Percentiles rank a stretch among this genome's conserved stretches.
These are phyloP conservation scores for Hirsutella rhossiliensis DNA, from an alignment of 2,329 filamentous ascomycete genomes.

Conservation along the genomic window DNA sequence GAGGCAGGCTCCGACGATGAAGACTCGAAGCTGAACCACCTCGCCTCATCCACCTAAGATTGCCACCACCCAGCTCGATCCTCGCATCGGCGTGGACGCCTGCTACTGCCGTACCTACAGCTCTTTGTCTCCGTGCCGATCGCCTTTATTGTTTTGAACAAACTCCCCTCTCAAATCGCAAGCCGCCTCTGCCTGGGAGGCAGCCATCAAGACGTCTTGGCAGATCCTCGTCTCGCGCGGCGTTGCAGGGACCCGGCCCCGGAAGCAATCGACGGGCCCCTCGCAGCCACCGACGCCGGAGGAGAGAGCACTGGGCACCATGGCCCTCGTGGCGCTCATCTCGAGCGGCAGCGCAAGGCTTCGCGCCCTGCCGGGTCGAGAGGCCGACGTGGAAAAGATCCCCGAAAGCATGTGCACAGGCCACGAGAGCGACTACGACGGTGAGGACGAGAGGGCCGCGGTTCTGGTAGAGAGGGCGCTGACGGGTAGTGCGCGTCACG, in stretches of 20 bases:
- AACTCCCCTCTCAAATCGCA: background rate
- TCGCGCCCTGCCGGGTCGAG: conserved; percentile 4
- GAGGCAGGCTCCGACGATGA: too few species aligned
- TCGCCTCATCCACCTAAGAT: too few species aligned
- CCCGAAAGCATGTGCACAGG: too few species aligned
- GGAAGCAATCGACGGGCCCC: conserved; percentile 2
- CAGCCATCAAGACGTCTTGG: conserved; percentile 12
- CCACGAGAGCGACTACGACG: too few species aligned
- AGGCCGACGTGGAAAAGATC: too few species aligned
- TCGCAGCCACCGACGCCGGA: conserved; percentile 3
- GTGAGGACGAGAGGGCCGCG: too few species aligned
- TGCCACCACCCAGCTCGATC: too few species aligned
- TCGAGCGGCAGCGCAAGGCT: conserved; percentile 6
- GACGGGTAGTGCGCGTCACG: background rate
- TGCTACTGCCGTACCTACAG: background rate
- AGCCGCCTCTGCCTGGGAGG: conserved; percentile 2
- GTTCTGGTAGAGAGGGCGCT: too few species aligned
- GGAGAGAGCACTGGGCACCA: conserved; percentile 1
- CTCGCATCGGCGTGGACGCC: too few species aligned
- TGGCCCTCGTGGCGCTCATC: conserved; percentile 8
- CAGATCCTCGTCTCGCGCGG: conserved; percentile 16
- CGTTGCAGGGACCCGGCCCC: conserved; percentile 9
- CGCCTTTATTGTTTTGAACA: background rate
- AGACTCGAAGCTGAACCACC: too few species aligned
- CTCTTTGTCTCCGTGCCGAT: background rate